Conservation (phyloP, 140 eudicot genomes). For the Oenanthe javanica region DNA sequence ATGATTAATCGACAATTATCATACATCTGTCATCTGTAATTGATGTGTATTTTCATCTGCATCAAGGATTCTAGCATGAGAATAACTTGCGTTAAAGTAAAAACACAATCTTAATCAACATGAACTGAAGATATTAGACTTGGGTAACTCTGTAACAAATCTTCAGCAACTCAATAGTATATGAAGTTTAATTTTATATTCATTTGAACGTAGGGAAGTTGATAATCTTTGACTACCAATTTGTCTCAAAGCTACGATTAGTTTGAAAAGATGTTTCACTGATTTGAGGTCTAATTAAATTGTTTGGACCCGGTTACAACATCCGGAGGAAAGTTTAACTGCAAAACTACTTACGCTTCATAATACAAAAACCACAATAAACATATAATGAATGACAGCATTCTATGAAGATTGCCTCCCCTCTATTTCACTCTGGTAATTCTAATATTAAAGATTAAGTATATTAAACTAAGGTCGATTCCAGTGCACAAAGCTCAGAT, state of each 20-base stretch:
- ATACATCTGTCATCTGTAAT: neutral
- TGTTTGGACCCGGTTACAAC: neutral
- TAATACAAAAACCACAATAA: neutral
- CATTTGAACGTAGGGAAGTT: neutral
- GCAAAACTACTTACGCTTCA: neutral
- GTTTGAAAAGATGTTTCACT: neutral
- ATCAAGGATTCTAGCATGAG: neutral
- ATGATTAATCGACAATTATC: neutral
- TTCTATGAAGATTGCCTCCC: neutral
- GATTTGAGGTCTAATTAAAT: neutral
- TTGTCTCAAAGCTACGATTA: slow-evolving; percentile 8
- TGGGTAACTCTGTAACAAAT: neutral
- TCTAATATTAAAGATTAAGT: neutral
- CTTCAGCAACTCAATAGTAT: neutral
- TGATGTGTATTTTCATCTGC: neutral
- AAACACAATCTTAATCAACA: neutral
- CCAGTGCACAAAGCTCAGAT: neutral
- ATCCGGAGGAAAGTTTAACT: neutral
- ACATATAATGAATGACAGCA: neutral
- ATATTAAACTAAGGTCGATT: neutral
- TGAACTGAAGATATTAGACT: neutral
- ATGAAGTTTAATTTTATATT: neutral
- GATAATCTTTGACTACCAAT: slow-evolving; percentile 6
- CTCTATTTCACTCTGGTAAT: neutral
- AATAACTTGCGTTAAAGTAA: neutral